phyloP scores from a whole-genome alignment of 352 stramenopile species.

The Phytophthora boehmeriae region DNA sequence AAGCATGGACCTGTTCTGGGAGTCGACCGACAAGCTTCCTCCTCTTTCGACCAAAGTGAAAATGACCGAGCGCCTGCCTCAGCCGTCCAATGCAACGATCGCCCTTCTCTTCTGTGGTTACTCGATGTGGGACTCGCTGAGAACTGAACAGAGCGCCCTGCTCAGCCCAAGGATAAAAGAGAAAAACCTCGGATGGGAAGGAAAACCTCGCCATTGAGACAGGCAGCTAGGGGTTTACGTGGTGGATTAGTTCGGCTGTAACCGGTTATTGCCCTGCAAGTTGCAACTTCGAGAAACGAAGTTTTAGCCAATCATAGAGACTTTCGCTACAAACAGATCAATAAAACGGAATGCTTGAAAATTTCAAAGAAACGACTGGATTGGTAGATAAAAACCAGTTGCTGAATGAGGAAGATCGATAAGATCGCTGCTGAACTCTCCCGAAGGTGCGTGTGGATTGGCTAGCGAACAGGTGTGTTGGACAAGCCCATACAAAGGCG shows the following conservation, averaged over 20 bases:
- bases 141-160: constrained; percentile 18
- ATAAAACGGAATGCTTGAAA: no score
- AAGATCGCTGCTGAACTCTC: background rate
- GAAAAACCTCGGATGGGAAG: constrained; percentile 22
- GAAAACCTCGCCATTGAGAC: constrained; percentile 7
- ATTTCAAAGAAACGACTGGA: no score
- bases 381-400: no score
- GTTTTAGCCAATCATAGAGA: no score
- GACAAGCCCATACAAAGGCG: background rate
- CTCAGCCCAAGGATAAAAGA: constrained; percentile 28
- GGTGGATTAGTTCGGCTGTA: no score
- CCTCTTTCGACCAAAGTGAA: constrained; percentile 12
- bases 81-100: constrained; percentile 12
- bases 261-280: no score
- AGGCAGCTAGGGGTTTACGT: background rate
- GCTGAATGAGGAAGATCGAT: no score
- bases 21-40: background rate
- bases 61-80: constrained; percentile 29
- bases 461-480: background rate
- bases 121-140: constrained; percentile 14
- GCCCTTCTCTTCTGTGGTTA: constrained; percentile 15
- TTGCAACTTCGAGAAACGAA: no score
- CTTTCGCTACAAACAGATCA: no score
- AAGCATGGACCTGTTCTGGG: constrained; percentile 16
- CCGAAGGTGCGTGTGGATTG: background rate